phyloP scores from a whole-genome alignment of 208 protist genomes.

The Strigomonas culicis region DNA sequence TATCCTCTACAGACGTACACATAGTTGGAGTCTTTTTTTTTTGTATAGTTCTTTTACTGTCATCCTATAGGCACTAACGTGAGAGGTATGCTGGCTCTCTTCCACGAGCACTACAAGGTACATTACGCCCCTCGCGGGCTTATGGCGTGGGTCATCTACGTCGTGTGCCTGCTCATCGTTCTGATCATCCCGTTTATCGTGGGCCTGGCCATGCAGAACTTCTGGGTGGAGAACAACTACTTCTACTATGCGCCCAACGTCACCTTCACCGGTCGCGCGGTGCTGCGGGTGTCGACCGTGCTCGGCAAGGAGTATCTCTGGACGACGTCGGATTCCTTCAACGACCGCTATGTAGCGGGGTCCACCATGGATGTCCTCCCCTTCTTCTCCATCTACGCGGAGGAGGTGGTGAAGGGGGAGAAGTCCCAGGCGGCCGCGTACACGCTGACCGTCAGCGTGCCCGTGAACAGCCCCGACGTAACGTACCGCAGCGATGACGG shows the following conservation, averaged over 20 bases:
- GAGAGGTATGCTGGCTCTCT: slow-evolving; percentile 27
- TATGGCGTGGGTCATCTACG: slow-evolving; percentile 54
- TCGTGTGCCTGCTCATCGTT: slow-evolving; percentile 49
- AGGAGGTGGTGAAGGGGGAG: slow-evolving; percentile 39
- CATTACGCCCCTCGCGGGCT: slow-evolving; percentile 55
- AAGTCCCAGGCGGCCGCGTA: slow-evolving; percentile 2
- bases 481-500: slow-evolving; percentile 17
- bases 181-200: slow-evolving; percentile 61
- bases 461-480: slow-evolving; percentile 28
- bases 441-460: slow-evolving; percentile 52
- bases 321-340: slow-evolving; percentile 68
- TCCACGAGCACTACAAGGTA: slow-evolving; percentile 73
- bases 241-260: slow-evolving; percentile 44
- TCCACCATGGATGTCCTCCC: slow-evolving; percentile 35
- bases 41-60: background rate
- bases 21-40: background rate
- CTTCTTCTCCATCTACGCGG: slow-evolving; percentile 54
- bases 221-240: slow-evolving; percentile 62
- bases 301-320: slow-evolving; percentile 63
- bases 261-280: slow-evolving; percentile 55
- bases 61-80: too few species aligned
- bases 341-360: slow-evolving; percentile 35
- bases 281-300: slow-evolving; percentile 54
- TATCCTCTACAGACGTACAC: background rate
- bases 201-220: slow-evolving; percentile 63